These are phyloP conservation scores for Cnidoscolus chayamansa DNA, from an alignment of 441 rosid species.

Conservation along the genomic window DNA sequence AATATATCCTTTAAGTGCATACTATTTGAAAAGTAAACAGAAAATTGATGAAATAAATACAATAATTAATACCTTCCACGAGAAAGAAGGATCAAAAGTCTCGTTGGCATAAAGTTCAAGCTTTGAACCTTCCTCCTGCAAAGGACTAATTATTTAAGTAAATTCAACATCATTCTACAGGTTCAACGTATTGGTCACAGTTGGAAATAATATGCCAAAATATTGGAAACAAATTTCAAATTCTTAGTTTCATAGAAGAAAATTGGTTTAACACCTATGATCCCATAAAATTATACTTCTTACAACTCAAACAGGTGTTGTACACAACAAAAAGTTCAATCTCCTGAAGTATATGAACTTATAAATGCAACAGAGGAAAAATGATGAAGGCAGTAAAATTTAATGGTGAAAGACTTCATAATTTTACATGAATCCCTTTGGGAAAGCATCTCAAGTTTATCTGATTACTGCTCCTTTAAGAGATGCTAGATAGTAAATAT, in stretches of 20 bases:
- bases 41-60: background rate
- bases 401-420: background rate
- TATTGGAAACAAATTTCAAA: background rate
- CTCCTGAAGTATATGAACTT: background rate
- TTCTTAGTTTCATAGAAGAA: too few relatives aligned
- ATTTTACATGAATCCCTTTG: background rate
- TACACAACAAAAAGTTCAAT: background rate
- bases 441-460: background rate
- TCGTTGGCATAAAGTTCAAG: slow-evolving; percentile 46
- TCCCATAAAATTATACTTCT: background rate
- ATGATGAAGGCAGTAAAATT: background rate
- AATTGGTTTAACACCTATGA: background rate
- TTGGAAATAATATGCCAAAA: background rate
- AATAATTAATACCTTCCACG: slow-evolving; percentile 58
- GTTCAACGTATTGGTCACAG: background rate
- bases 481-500: background rate
- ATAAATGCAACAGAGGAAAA: background rate
- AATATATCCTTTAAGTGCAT: background rate
- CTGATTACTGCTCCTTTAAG: background rate
- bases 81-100: slow-evolving; percentile 59
- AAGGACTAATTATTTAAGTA: background rate
- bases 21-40: background rate
- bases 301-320: background rate
- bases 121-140: slow-evolving; percentile 62
- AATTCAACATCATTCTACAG: background rate